phyloP scores from a whole-genome alignment of 2,329 filamentous ascomycete genomes.

The Claviceps quebecensis region DNA sequence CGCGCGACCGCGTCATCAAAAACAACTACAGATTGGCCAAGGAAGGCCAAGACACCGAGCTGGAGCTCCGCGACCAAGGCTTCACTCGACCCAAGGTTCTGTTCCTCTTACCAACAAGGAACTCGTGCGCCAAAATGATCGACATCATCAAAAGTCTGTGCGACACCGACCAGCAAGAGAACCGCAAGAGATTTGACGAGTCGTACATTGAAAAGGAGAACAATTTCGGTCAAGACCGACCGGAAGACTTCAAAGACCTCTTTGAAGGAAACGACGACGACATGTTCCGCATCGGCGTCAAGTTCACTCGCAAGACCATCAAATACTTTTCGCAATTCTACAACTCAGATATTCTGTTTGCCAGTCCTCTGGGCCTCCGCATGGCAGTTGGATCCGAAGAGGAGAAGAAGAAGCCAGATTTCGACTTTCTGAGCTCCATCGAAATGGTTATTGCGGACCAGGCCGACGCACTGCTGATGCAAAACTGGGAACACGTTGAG shows the following conservation, averaged over 20 bases:
- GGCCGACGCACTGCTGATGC: constrained; percentile 86
- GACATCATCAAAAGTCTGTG: constrained; percentile 64
- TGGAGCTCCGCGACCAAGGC: constrained; percentile 80
- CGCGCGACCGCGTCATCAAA: constrained; percentile 80
- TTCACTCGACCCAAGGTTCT: constrained; percentile 91
- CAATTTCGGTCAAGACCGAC: constrained; percentile 57
- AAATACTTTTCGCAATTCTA: constrained; percentile 95
- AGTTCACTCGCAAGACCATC: constrained; percentile 90
- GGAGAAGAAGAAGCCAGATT: constrained; percentile 49
- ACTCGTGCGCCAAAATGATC: constrained; percentile 68
- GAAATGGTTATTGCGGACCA: constrained; percentile 86
- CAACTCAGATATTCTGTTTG: constrained; percentile 87
- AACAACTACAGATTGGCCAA: constrained; percentile 71
- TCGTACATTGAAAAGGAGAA: constrained; percentile 54
- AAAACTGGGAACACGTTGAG: constrained; percentile 95
- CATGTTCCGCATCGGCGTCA: constrained; percentile 90
- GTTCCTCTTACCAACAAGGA: constrained; percentile 76
- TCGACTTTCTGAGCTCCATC: constrained; percentile 86
- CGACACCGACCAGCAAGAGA: constrained; percentile 83
- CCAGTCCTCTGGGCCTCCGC: constrained; percentile 76
- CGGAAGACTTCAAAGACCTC: constrained; percentile 75
- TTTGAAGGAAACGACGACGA: constrained; percentile 96
- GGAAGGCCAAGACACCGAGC: constrained; percentile 46
- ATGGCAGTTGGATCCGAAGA: constrained; percentile 77
- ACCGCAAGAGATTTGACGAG: constrained; percentile 83